phyloP scores from a whole-genome alignment of 176 grass and related monocot genomes.

The Poa pratensis region DNA sequence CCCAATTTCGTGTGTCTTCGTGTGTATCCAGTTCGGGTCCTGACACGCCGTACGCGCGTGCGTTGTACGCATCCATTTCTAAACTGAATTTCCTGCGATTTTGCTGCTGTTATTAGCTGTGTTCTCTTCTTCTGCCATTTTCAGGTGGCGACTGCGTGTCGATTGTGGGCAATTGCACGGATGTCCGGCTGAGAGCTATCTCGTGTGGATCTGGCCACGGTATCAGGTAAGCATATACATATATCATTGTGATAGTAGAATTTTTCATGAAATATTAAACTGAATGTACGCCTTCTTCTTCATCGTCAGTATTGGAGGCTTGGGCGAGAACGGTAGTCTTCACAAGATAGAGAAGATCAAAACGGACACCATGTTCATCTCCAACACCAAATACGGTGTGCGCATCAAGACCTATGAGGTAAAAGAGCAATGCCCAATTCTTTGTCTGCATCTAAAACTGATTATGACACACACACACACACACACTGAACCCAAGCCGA shows the following conservation, averaged over 20 bases:
- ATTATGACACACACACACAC: no score
- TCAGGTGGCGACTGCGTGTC: slow-evolving; percentile 86
- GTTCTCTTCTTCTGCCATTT: not conserved
- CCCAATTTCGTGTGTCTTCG: no score
- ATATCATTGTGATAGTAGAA: no score
- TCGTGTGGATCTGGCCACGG: slow-evolving; percentile 56
- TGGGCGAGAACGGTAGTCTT: slow-evolving; percentile 49
- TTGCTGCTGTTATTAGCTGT: not conserved
- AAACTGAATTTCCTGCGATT: not conserved
- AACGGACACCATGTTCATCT: slow-evolving; percentile 62
- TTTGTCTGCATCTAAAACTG: no score
- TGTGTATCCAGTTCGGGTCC: no score
- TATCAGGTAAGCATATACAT: no score
- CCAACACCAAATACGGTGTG: slow-evolving; percentile 61
- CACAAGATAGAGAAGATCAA: slow-evolving; percentile 62
- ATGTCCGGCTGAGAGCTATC: slow-evolving; percentile 57
- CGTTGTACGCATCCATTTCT: not conserved
- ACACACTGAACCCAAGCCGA: not conserved
- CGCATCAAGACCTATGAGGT: slow-evolving; percentile 75
- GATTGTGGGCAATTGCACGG: slow-evolving; percentile 65
- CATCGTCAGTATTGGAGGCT: slow-evolving; percentile 62
- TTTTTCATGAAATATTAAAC: no score
- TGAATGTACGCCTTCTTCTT: no score
- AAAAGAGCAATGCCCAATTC: not conserved
- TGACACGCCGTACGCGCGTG: no score